These are phyloP conservation scores for Paraconiothyrium brasiliense DNA, from an alignment of 2,329 filamentous ascomycete species.

Conservation along the genomic window DNA sequence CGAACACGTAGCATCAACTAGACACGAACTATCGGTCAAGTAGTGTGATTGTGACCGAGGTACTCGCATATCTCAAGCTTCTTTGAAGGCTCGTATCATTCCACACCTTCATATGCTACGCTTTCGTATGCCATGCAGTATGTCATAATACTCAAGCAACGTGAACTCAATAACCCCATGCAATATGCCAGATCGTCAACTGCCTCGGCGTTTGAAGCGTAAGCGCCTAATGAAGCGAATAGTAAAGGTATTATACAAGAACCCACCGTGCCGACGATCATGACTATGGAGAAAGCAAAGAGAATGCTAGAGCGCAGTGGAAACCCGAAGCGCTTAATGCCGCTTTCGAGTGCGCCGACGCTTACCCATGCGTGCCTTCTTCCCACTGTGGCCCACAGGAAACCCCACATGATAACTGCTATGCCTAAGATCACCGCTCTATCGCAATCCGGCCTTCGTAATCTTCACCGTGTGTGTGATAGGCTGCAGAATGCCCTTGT, in stretches of 20 bases:
- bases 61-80: background rate
- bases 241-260: constrained; percentile 6
- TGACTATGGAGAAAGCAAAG: background rate
- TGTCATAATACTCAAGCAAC: background rate
- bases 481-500: constrained; percentile 87
- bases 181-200: too few species aligned
- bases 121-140: background rate
- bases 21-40: background rate
- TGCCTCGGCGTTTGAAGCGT: background rate
- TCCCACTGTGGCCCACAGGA: background rate
- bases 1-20: background rate
- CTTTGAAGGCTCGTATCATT: background rate
- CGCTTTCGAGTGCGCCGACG: background rate
- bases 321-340: background rate
- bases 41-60: background rate
- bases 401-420: background rate
- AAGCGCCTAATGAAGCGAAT: constrained; percentile 4
- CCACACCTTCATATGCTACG: background rate
- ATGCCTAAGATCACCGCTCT: constrained; percentile 4
- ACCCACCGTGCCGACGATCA: background rate
- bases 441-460: constrained; percentile 77
- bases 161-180: background rate
- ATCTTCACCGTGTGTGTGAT: constrained; percentile 89
- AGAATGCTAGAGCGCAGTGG: background rate
- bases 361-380: background rate